Evolutionary conservation across 176 grass and related monocot genomes (phyloP), one percentile per base, ranked within the genome.

Genomic region (Saccharum spontaneum): DNA sequence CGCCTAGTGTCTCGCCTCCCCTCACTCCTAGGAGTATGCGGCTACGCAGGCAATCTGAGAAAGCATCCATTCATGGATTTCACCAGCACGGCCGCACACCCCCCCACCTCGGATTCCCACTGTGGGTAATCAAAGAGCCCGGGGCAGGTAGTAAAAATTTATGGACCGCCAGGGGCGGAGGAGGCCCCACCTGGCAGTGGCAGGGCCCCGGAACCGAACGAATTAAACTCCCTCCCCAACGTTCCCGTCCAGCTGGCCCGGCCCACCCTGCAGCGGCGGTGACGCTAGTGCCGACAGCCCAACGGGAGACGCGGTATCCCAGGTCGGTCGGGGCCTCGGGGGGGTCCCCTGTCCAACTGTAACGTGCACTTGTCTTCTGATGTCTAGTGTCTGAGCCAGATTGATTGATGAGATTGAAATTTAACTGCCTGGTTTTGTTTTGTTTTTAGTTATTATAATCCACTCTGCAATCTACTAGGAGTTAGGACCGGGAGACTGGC

Each of bases 51-150:
- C 3, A 38, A 48, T 36, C 3, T 34, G 33, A 34, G 33, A 2
- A 28, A 54, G 17, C 16, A 54, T 18, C 5, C 7, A 18, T 57
- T 30, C 46, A 76, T 78, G 41, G 37, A 28, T 63, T 60, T 60
- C 33, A 77, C 52, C 50, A n/a, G 3, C 0, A 22, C 7, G 22
- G 22, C 55, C 7, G 0, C 55, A 60, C 55, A 23, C 20, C 22
- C 22, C n/a, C 22, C 22, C 55, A 26, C 76, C 68, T 86, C 77
- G 85, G 85, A 80, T 86, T 75, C 85, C 77, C 69, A 3, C 34
- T 39, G 40, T 30, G 6, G n/a, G 66, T 14, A 33, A 78, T 7
- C 34, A 69, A 2, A 69, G 17, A 39, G 28, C 28, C 28, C 78
- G 9, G 3, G 22, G 8, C 26, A 11, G 10, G 48, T 5, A 16